Percentiles rank a stretch among this genome's conserved stretches.
phyloP scores from a whole-genome alignment of 2,329 filamentous ascomycete species.

The Aspergillus chevalieri region DNA sequence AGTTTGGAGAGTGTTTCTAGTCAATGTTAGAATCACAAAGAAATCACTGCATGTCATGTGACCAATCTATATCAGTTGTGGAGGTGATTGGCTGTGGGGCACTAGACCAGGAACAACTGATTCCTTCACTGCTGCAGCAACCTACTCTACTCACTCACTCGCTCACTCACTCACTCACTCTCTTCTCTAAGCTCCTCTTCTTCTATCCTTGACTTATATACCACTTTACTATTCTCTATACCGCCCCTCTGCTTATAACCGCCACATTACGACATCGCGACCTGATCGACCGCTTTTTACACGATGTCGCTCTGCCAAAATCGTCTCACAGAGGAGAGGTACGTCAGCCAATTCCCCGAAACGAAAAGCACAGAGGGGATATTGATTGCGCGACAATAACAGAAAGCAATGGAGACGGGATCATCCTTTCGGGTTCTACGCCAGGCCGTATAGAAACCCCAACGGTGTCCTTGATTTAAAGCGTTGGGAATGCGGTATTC shows the following conservation, averaged over 20 bases:
- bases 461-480: slow-evolving; percentile 85
- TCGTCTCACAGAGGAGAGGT: slow-evolving; percentile 83
- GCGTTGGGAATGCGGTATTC: slow-evolving; percentile 93
- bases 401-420: slow-evolving; percentile 97
- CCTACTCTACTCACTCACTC: not conserved
- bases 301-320: slow-evolving; percentile 84
- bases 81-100: slow-evolving; percentile 15
- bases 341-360: slow-evolving; percentile 26
- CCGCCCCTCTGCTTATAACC: not conserved
- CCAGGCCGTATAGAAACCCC: slow-evolving; percentile 72
- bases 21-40: not conserved
- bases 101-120: slow-evolving; percentile 5
- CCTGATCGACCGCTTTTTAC: slow-evolving; percentile 1
- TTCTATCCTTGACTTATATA: slow-evolving; percentile 1
- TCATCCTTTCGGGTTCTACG: slow-evolving; percentile 96
- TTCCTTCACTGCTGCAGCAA: slow-evolving; percentile 2
- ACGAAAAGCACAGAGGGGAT: not conserved
- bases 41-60: slow-evolving; percentile 4
- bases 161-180: not conserved
- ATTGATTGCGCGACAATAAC: slow-evolving; percentile 11
- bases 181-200: not conserved
- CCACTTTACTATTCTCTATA: not conserved
- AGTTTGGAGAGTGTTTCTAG: too few relatives aligned
- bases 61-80: slow-evolving; percentile 1
- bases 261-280: not conserved